Conservation (phyloP, 768 basidiomycete species). For the Albatrellus ellisii region DNA sequence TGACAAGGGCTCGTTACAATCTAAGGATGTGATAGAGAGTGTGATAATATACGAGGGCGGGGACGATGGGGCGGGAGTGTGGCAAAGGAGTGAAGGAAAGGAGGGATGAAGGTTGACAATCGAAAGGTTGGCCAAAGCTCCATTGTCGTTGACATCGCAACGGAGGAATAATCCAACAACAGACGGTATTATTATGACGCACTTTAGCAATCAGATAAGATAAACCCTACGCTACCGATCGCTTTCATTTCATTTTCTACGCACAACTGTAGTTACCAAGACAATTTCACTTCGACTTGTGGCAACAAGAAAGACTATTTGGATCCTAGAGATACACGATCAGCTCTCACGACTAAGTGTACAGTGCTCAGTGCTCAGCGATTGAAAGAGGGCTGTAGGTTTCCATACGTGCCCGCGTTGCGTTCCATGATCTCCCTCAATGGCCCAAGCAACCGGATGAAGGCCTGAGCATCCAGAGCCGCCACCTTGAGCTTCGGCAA, state of each 20-base stretch:
- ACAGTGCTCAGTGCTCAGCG: neutral
- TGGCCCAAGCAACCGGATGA: constrained; percentile 87
- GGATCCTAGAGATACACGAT: neutral
- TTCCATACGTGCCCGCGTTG: constrained; percentile 58
- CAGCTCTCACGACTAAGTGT: no score
- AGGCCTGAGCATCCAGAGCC: constrained; percentile 84
- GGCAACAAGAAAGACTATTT: neutral
- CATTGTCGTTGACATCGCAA: constrained; percentile 6
- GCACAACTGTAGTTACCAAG: no score
- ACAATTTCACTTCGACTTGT: neutral
- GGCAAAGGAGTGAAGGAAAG: neutral
- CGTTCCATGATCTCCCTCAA: constrained; percentile 89
- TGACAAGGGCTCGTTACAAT: neutral
- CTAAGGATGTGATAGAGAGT: constrained; percentile 2
- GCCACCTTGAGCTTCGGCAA: constrained; percentile 78
- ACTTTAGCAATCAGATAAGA: neutral
- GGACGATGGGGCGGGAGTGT: constrained; percentile 1
- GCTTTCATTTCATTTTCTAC: neutral
- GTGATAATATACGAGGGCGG: constrained; percentile 4
- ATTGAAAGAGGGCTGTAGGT: constrained; percentile 4
- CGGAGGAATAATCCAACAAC: neutral
- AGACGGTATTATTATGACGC: neutral
- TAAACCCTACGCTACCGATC: neutral
- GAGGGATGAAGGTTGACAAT: constrained; percentile 2
- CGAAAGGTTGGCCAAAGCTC: constrained; percentile 9